Conservation (phyloP, 148 eudicot genomes). For the Hydrangea macrophylla region DNA sequence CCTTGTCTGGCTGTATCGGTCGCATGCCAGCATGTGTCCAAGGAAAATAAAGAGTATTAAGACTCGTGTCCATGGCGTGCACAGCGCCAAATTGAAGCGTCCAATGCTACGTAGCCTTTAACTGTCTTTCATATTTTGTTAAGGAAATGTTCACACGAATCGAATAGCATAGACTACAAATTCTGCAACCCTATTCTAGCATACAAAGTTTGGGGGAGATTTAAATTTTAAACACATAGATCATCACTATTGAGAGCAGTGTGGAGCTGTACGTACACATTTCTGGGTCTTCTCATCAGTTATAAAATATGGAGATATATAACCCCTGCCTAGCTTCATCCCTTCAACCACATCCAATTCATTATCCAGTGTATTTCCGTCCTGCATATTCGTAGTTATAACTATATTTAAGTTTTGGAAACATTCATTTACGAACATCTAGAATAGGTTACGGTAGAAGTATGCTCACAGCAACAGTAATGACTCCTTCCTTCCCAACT, state of each 20-base stretch:
- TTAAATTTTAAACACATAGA: background rate
- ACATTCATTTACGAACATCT: background rate
- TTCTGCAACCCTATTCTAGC: background rate
- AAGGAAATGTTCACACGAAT: background rate
- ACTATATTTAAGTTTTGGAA: background rate
- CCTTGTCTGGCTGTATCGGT: no score
- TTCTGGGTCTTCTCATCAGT: conserved; percentile 77
- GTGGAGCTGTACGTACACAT: conserved; percentile 59
- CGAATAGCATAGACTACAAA: conserved; percentile 10
- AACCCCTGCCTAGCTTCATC: conserved; percentile 92
- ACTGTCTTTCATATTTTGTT: background rate
- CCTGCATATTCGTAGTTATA: conserved; percentile 36
- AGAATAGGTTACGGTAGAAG: background rate
- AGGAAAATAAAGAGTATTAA: no score
- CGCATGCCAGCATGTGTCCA: no score
- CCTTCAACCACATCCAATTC: conserved; percentile 99
- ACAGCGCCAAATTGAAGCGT: no score
- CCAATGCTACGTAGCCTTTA: no score
- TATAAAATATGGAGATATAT: conserved; percentile 91
- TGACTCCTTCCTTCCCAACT: conserved; percentile 97
- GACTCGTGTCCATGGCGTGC: no score
- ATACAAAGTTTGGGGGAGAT: background rate
- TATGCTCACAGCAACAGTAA: conserved; percentile 79
- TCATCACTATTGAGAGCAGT: background rate
- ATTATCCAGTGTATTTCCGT: conserved; percentile 83